These are phyloP conservation scores for Boletus bicolor DNA, from an alignment of 768 basidiomycete genomes.

Conservation along the genomic window DNA sequence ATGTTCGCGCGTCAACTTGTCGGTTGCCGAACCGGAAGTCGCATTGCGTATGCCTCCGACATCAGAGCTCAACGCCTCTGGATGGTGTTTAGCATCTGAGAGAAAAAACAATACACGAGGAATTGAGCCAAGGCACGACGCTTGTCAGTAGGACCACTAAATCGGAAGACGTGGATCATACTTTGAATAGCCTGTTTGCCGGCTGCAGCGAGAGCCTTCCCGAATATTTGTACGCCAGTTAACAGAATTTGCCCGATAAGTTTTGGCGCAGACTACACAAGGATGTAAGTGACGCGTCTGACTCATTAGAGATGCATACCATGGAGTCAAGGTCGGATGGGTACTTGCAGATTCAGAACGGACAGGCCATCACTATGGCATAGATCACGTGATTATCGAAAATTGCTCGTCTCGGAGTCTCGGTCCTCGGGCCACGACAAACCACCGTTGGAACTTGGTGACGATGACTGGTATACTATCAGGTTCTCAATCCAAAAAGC, in stretches of 20 bases:
- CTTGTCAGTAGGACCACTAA: not conserved
- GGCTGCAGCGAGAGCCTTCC: slow-evolving; percentile 88
- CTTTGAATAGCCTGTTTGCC: slow-evolving; percentile 92
- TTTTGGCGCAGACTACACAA: slow-evolving; percentile 71
- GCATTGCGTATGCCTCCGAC: slow-evolving; percentile 73
- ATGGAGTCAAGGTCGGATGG: slow-evolving; percentile 14
- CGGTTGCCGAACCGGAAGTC: slow-evolving; percentile 69
- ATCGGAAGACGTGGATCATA: slow-evolving; percentile 39
- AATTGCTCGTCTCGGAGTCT: slow-evolving; percentile 1
- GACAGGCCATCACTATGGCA: not conserved
- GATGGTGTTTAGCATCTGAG: slow-evolving; percentile 79
- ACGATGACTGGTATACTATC: slow-evolving; percentile 11
- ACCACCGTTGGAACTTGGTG: not conserved
- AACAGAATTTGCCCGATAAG: slow-evolving; percentile 76
- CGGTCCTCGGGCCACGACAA: not conserved
- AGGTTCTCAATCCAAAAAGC: slow-evolving; percentile 42
- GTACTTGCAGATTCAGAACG: not conserved
- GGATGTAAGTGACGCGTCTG: not conserved
- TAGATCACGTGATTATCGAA: slow-evolving; percentile 22
- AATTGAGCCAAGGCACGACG: not conserved
- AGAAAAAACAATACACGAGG: not conserved
- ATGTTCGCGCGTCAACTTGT: slow-evolving; percentile 79
- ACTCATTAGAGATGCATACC: slow-evolving; percentile 11
- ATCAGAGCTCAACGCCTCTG: slow-evolving; percentile 67
- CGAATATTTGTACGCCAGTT: slow-evolving; percentile 76